Percentiles rank a stretch among this genome's conserved stretches.
These are phyloP conservation scores for Chrysoporthe puriensis DNA, from an alignment of 2,329 filamentous ascomycete species.

Conservation along the genomic window DNA sequence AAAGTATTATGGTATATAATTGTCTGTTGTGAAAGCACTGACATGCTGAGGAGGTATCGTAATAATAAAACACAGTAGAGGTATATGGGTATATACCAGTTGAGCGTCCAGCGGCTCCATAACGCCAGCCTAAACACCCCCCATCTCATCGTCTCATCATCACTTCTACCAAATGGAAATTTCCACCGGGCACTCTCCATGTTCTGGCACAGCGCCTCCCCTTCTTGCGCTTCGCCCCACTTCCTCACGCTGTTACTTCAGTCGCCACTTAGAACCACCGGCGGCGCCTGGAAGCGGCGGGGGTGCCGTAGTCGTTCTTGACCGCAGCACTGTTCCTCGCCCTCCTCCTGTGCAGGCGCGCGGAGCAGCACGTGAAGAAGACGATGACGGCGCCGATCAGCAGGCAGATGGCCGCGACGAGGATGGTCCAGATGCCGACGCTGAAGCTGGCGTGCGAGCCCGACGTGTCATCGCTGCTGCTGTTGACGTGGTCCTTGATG, in stretches of 20 bases:
- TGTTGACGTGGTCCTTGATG: slow-evolving; percentile 57
- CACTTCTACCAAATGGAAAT: not conserved
- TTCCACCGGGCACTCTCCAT: not conserved
- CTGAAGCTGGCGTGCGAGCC: slow-evolving; percentile 53
- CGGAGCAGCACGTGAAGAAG: slow-evolving; percentile 64
- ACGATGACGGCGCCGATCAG: slow-evolving; percentile 61
- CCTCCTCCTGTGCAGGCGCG: slow-evolving; percentile 46
- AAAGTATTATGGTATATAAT: no score
- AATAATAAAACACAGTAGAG: not conserved
- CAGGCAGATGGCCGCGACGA: slow-evolving; percentile 58
- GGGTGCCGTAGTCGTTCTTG: slow-evolving; percentile 35
- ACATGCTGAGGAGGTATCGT: slow-evolving; percentile 9
- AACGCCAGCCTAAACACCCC: not conserved
- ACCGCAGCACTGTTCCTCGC: slow-evolving; percentile 34
- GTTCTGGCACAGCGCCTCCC: not conserved
- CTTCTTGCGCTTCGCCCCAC: not conserved
- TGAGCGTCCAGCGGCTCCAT: not conserved
- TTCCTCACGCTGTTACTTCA: not conserved
- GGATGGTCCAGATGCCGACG: slow-evolving; percentile 60
- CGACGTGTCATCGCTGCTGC: slow-evolving; percentile 50
- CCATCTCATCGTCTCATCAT: not conserved
- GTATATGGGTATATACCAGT: not conserved
- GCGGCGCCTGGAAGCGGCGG: slow-evolving; percentile 19
- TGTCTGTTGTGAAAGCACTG: not conserved
- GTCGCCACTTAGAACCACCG: slow-evolving; percentile 25